Conservation (phyloP, 2,329 filamentous ascomycete genomes). For the Cryphonectria naterciae region DNA sequence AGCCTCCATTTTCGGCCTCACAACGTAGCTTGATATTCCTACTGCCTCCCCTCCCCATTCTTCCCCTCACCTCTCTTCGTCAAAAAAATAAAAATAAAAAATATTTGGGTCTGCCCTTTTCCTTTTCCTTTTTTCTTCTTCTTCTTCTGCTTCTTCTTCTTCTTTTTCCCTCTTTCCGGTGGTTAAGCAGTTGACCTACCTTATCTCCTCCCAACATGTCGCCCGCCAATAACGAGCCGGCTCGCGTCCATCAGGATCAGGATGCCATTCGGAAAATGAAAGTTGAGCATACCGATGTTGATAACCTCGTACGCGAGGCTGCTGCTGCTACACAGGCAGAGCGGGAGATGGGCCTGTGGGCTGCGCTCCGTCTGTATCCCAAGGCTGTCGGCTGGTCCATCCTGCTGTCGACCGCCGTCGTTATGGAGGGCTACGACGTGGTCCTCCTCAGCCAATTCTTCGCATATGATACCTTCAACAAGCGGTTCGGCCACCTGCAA, state of each 20-base stretch:
- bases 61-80: too few relatives aligned
- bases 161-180: too few relatives aligned
- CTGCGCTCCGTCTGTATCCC: slow-evolving; percentile 60
- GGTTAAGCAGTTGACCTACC: neutral
- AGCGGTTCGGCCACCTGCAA: slow-evolving; percentile 39
- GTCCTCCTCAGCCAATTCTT: slow-evolving; percentile 42
- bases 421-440: slow-evolving; percentile 38
- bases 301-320: neutral
- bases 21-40: too few relatives aligned
- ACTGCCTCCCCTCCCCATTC: too few relatives aligned
- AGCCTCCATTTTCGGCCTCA: too few relatives aligned
- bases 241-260: neutral
- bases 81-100: too few relatives aligned
- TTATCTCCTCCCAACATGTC: neutral
- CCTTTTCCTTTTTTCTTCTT: too few relatives aligned
- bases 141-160: too few relatives aligned
- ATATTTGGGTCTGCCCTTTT: neutral
- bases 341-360: slow-evolving; percentile 61
- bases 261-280: neutral
- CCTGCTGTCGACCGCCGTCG: slow-evolving; percentile 28
- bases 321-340: slow-evolving; percentile 52
- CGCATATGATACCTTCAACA: slow-evolving; percentile 36
- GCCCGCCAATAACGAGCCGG: neutral
- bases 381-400: slow-evolving; percentile 30
- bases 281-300: neutral